Evolutionary conservation across 306 rosid species (phyloP).

Genomic region (Pachyrhizus erosus): DNA sequence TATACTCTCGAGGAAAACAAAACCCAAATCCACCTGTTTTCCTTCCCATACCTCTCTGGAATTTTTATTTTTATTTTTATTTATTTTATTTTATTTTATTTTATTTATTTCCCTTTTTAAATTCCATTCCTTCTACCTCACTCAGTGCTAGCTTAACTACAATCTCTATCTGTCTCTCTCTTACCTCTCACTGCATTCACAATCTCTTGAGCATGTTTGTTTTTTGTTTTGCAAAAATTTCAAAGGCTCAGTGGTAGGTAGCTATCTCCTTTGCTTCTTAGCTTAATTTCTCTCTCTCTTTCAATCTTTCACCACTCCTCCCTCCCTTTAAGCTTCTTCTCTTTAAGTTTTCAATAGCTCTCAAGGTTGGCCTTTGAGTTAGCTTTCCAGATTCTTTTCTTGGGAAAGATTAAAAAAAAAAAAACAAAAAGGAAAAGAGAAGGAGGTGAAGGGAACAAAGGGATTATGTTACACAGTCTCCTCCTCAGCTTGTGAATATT

Average conservation of each 20-base stretch:
- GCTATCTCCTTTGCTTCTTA: background rate
- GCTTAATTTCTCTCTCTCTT: background rate
- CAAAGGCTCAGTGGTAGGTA: background rate
- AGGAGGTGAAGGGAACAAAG: background rate
- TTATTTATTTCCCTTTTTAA: background rate
- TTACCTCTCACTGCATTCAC: constrained; percentile 25
- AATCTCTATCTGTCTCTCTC: constrained; percentile 27
- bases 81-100: background rate
- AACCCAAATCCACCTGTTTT: constrained; percentile 44
- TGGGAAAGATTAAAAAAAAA: constrained; percentile 15
- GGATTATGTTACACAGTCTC: background rate
- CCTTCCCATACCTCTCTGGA: constrained; percentile 33
- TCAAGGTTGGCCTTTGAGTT: background rate
- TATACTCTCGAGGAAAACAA: constrained; percentile 64
- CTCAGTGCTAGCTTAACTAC: constrained; percentile 19
- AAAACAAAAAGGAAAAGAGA: background rate
- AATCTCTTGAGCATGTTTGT: constrained; percentile 51
- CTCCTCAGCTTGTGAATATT: constrained; percentile 37
- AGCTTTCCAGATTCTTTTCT: constrained; percentile 52
- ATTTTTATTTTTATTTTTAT: background rate
- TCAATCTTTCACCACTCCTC: background rate
- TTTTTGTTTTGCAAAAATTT: constrained; percentile 42
- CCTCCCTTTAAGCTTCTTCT: background rate
- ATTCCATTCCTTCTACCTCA: constrained; percentile 36
- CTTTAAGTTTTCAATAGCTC: background rate